Evolutionary conservation across 2,329 filamentous ascomycete species (phyloP).

Genomic region (Phaeosphaeriaceae sp.): DNA sequence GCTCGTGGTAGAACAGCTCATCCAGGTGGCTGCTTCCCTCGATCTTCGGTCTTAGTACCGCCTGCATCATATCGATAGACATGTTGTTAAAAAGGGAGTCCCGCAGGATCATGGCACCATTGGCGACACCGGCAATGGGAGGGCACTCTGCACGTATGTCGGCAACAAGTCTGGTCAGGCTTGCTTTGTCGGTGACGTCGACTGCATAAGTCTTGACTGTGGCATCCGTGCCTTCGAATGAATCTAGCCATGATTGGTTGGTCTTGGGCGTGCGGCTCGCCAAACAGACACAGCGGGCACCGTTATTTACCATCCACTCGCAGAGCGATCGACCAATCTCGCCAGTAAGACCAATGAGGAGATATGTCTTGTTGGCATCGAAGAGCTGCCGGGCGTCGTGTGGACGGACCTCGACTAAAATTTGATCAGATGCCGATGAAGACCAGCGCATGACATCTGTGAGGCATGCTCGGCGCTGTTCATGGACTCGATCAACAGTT

Average conservation of each 20-base stretch:
- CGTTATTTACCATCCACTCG: conserved; percentile 27
- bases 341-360: conserved; percentile 24
- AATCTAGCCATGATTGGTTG: conserved; percentile 1
- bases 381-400: conserved; percentile 3
- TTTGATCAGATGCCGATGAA: neutral
- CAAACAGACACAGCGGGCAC: conserved; percentile 32
- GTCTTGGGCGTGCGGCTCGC: conserved; percentile 51
- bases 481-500: too few species aligned
- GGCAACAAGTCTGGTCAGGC: neutral
- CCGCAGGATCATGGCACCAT: conserved; percentile 24
- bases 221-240: conserved; percentile 8
- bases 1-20: conserved; percentile 10
- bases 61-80: neutral
- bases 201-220: conserved; percentile 4
- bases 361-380: conserved; percentile 18
- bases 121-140: conserved; percentile 23
- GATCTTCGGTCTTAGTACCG: conserved; percentile 21
- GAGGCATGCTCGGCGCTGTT: too few species aligned
- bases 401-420: neutral
- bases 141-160: neutral
- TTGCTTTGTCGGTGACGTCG: conserved; percentile 11
- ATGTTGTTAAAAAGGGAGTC: conserved; percentile 18
- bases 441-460: neutral
- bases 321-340: conserved; percentile 21
- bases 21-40: conserved; percentile 21